Conservation (phyloP, 75 land plant species). For the Cryptomeria japonica region DNA sequence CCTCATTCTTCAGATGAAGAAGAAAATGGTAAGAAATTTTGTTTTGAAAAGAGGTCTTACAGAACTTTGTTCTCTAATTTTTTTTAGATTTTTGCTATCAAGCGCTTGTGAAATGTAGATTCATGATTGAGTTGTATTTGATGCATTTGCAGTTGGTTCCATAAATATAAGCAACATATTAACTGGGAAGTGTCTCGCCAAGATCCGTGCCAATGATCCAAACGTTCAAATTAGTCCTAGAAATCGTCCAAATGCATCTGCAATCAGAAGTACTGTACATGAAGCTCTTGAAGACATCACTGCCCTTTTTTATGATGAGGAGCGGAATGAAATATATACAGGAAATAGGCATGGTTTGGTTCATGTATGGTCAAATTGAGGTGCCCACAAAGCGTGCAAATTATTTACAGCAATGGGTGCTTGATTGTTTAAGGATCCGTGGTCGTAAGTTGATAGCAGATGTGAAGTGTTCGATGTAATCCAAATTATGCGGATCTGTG, state of each 20-base stretch:
- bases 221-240: conserved; percentile 30
- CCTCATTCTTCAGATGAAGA: conserved; percentile 21
- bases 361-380: conserved; percentile 94
- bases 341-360: conserved; percentile 87
- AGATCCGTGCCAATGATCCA: conserved; percentile 49
- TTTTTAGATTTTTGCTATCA: not conserved
- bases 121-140: not conserved
- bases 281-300: conserved; percentile 93
- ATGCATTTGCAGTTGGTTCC: conserved; percentile 44
- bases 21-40: conserved; percentile 11
- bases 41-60: not conserved
- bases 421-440: not conserved
- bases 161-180: conserved; percentile 75
- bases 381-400: not conserved
- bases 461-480: not conserved
- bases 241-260: conserved; percentile 29
- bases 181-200: conserved; percentile 64
- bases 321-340: conserved; percentile 93
- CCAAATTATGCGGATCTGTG: not conserved
- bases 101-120: not conserved
- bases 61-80: too few relatives aligned
- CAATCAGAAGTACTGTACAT: conserved; percentile 57
- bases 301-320: conserved; percentile 93
- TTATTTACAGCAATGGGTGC: not conserved
- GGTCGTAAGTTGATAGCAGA: not conserved